Evolutionary conservation across 805 yeast genomes (phyloP).

Genomic region (Ogataea ramenticola): DNA sequence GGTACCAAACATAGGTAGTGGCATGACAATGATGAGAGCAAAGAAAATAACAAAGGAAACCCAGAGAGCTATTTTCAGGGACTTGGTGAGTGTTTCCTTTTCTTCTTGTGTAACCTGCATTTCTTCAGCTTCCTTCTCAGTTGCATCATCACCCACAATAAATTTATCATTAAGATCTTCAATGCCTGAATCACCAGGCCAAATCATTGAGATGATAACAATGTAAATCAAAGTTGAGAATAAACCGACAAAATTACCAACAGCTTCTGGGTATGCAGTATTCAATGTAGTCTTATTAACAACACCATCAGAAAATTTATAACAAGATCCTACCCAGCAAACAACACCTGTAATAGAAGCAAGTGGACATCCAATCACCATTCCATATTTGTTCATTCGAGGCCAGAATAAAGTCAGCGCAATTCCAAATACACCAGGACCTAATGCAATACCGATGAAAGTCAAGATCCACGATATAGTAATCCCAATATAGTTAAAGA

Average conservation of each 20-base stretch:
- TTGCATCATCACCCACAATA: conserved; percentile 29
- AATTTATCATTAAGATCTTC: conserved; percentile 12
- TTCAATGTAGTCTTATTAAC: conserved; percentile 20
- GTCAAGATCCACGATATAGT: conserved; percentile 34
- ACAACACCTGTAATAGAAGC: conserved; percentile 48
- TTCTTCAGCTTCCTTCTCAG: conserved; percentile 23
- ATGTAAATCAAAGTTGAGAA: conserved; percentile 20
- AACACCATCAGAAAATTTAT: conserved; percentile 16
- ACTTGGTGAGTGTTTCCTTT: conserved; percentile 12
- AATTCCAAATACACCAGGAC: conserved; percentile 29
- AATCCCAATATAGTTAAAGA: conserved; percentile 34
- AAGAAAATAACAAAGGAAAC: conserved; percentile 14
- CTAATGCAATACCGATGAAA: conserved; percentile 32
- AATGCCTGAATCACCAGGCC: conserved; percentile 26
- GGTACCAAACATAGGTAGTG: conserved; percentile 35
- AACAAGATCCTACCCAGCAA: conserved; percentile 30
- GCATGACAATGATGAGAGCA: conserved; percentile 18
- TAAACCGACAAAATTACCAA: conserved; percentile 24
- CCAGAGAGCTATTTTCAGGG: conserved; percentile 14
- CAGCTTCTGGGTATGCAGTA: conserved; percentile 16
- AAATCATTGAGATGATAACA: conserved; percentile 21
- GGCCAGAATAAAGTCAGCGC: conserved; percentile 31
- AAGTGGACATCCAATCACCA: conserved; percentile 37
- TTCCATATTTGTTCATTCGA: conserved; percentile 17
- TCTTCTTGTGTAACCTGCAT: conserved; percentile 16